A percentile compares a stretch with the other conserved stretches of the same genome.
These are phyloP conservation scores for Stachybotrys echinatus DNA, from an alignment of 2,329 filamentous ascomycete species.

Conservation along the genomic window DNA sequence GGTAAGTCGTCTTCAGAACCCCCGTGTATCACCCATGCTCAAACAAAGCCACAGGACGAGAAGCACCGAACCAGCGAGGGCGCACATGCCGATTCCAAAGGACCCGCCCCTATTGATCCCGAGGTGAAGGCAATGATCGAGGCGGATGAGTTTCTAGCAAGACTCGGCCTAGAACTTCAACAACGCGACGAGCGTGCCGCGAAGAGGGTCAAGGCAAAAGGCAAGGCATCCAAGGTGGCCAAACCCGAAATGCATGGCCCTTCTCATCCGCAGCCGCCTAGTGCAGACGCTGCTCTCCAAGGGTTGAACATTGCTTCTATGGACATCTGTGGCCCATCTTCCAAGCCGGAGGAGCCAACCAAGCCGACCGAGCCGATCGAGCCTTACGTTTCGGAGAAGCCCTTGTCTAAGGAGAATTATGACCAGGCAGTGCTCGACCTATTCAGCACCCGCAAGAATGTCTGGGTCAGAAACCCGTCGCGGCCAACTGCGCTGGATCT, in stretches of 20 bases:
- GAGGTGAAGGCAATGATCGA: background rate
- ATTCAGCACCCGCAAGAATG: constrained; percentile 11
- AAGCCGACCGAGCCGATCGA: constrained; percentile 1
- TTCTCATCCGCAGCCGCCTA: background rate
- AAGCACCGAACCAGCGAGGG: background rate
- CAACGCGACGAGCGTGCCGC: background rate
- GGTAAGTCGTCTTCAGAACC: constrained; percentile 6
- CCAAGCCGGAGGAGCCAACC: background rate
- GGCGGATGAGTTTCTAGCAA: background rate
- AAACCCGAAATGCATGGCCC: background rate
- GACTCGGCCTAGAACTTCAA: background rate
- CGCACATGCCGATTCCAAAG: background rate
- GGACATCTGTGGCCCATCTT: background rate
- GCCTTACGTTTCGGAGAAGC: constrained; percentile 9
- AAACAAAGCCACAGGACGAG: background rate
- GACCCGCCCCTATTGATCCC: background rate
- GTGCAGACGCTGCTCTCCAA: background rate
- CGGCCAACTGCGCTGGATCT: constrained; percentile 19
- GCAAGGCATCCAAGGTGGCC: background rate
- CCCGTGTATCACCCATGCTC: background rate
- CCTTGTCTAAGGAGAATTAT: constrained; percentile 10
- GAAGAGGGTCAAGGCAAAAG: background rate
- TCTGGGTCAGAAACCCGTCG: constrained; percentile 11
- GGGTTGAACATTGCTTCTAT: background rate
- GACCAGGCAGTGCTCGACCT: constrained; percentile 11